Conservation (phyloP, 805 yeast species). For the Aciculoconidium aculeatum region DNA sequence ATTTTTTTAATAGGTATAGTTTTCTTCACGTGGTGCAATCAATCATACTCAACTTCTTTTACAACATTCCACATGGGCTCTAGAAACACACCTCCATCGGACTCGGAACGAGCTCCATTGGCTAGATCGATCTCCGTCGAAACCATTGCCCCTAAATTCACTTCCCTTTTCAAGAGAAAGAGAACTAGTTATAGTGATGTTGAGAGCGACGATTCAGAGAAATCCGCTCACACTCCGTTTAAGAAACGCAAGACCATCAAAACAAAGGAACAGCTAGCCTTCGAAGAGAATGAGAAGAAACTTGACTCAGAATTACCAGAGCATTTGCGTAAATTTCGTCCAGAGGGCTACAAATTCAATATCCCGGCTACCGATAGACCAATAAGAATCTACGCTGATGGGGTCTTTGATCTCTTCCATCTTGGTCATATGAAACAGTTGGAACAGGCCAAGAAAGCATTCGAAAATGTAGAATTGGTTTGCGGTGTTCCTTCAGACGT, state of each 20-base stretch:
- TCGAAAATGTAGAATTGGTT: slow-evolving; percentile 77
- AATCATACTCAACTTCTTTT: no score
- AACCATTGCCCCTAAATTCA: slow-evolving; percentile 31
- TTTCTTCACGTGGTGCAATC: no score
- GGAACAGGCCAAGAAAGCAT: slow-evolving; percentile 92
- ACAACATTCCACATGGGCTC: no score
- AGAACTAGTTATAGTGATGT: slow-evolving; percentile 10
- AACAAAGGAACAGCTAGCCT: slow-evolving; percentile 23
- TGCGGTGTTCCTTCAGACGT: slow-evolving; percentile 90
- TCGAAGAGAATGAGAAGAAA: slow-evolving; percentile 47
- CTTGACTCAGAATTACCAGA: slow-evolving; percentile 63
- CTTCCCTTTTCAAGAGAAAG: slow-evolving; percentile 27
- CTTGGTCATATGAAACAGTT: slow-evolving; percentile 96
- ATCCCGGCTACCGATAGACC: slow-evolving; percentile 83
- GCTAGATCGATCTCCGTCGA: slow-evolving; percentile 36
- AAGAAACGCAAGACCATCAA: slow-evolving; percentile 19
- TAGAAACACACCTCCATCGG: background rate
- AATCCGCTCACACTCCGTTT: slow-evolving; percentile 9
- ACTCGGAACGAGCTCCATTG: no score
- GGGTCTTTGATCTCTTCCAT: slow-evolving; percentile 95
- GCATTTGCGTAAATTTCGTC: slow-evolving; percentile 70
- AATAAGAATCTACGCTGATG: slow-evolving; percentile 94
- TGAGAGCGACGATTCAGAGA: slow-evolving; percentile 12
- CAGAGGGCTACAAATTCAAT: slow-evolving; percentile 71
- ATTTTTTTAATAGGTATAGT: no score